A percentile compares a stretch with the other conserved stretches of the same genome.
phyloP scores from a whole-genome alignment of 345 rosid genomes.

The Populus ilicifolia region DNA sequence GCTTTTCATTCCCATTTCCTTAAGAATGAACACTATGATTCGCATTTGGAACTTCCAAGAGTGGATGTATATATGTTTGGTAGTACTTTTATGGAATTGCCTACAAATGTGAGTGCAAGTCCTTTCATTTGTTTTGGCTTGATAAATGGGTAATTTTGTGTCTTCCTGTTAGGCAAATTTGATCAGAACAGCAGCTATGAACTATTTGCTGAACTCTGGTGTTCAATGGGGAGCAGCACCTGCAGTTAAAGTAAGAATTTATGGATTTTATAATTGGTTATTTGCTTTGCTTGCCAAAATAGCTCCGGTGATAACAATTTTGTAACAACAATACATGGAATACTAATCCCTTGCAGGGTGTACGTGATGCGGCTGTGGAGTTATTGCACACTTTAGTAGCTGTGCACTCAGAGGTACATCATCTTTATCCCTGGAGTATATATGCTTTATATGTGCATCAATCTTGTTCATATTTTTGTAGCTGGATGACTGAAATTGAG shows the following conservation, averaged over 20 bases:
- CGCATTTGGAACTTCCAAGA: neutral
- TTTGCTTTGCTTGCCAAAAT: neutral
- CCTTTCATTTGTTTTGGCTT: neutral
- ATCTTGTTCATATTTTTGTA: neutral
- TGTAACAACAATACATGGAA: neutral
- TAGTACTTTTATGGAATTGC: neutral
- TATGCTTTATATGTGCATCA: neutral
- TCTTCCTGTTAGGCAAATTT: constrained; percentile 62
- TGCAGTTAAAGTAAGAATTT: constrained; percentile 69
- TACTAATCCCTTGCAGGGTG: constrained; percentile 54
- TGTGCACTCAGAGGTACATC: constrained; percentile 86
- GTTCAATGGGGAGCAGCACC: constrained; percentile 94
- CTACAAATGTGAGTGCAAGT: neutral
- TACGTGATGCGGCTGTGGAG: constrained; percentile 92
- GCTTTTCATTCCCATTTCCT: too few relatives aligned
- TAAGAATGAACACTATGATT: too few relatives aligned
- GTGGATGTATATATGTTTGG: neutral
- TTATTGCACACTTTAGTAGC: constrained; percentile 86
- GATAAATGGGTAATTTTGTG: constrained; percentile 1
- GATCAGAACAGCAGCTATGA: constrained; percentile 78
- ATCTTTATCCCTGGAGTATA: neutral
- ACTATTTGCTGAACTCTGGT: constrained; percentile 82
- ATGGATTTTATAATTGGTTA: constrained; percentile 1
- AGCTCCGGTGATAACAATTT: neutral
- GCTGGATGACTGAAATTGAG: neutral